Evolutionary conservation across 208 protist species (phyloP), one percentile per base, ranked within the genome.

Genomic region (Crithidia sp.): DNA sequence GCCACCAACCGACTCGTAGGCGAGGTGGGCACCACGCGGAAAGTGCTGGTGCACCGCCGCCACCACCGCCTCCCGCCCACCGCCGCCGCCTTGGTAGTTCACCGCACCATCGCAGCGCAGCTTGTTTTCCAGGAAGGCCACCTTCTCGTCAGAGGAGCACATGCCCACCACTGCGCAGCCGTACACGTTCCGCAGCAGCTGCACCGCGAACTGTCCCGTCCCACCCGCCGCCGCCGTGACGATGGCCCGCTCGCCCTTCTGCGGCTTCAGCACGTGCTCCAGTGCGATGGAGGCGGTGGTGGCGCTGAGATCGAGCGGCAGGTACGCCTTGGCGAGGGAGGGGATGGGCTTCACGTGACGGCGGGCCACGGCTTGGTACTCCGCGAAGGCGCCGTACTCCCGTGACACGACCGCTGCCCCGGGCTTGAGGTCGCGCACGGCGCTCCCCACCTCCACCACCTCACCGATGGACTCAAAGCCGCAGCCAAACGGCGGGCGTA

Each of bases 1-100:
- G 14, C 95, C 95, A n/a, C 95, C 95, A 12, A 98, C 93, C 5
- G 89, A 93, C 82, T 98, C 95, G 83, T 97, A 98, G 47, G 91
- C 91, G 56, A 97, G 53, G 56, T 95, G 90, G 39, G 90, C 77
- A n/a, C 95, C 95, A n/a, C 67, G 85, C 17, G 87, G 89, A 64
- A 78, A 89, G 56, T 82, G 49, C 12, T 39, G 61, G 45, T 45
- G 62, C 41, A 68, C 79, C 17, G 71, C 66, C 36, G 76, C 67
- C 47, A 39, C 72, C 36, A 63, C 74, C 17, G 17, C 58, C 39
- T 37, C 19, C 7, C 8, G 45, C 2, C 49, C 28, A n/a, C 52
- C 41, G 2, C 50, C 56, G 36, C 19, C 63, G 45, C n/a, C 52
- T 60, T 62, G 77, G 72, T 90, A 93, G 84, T 95, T 90, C 52